Evolutionary conservation across 2,329 filamentous ascomycete genomes (phyloP).

Genomic region (Cercospora sp.): DNA sequence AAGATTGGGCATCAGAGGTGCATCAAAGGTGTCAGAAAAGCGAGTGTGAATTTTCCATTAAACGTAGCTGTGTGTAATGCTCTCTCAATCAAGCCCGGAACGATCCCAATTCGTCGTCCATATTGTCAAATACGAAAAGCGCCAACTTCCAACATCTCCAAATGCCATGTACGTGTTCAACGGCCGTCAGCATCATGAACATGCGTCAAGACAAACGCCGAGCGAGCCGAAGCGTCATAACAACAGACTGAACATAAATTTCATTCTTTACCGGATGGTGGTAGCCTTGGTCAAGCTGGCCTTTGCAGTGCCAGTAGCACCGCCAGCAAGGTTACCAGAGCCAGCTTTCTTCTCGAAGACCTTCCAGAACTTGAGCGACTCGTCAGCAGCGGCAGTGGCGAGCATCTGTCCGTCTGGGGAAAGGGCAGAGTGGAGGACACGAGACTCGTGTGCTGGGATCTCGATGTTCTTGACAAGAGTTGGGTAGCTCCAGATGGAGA

Average conservation of each 20-base stretch:
- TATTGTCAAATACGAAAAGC: neutral
- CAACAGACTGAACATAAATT: neutral
- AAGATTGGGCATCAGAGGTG: neutral
- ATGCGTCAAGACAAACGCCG: slow-evolving; percentile 1
- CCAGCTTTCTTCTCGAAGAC: slow-evolving; percentile 98
- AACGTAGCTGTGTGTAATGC: slow-evolving; percentile 1
- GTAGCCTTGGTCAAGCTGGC: slow-evolving; percentile 88
- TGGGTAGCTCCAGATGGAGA: slow-evolving; percentile 99
- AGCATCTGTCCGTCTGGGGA: slow-evolving; percentile 98
- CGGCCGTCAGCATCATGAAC: slow-evolving; percentile 10
- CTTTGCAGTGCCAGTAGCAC: slow-evolving; percentile 72
- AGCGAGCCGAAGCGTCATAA: neutral
- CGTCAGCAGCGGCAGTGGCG: slow-evolving; percentile 91
- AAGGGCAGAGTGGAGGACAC: slow-evolving; percentile 93
- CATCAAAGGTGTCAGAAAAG: neutral
- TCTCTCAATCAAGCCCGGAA: slow-evolving; percentile 1
- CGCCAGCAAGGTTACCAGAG: slow-evolving; percentile 61
- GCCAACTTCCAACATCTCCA: neutral
- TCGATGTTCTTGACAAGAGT: slow-evolving; percentile 96
- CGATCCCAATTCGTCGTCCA: neutral
- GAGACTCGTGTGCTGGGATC: slow-evolving; percentile 94
- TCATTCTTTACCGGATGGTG: slow-evolving; percentile 55
- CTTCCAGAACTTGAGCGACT: slow-evolving; percentile 99
- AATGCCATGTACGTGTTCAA: neutral
- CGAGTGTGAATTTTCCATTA: slow-evolving; percentile 17